These are phyloP conservation scores for Rhododendron molle DNA, from an alignment of 148 eudicot genomes.

Conservation along the genomic window DNA sequence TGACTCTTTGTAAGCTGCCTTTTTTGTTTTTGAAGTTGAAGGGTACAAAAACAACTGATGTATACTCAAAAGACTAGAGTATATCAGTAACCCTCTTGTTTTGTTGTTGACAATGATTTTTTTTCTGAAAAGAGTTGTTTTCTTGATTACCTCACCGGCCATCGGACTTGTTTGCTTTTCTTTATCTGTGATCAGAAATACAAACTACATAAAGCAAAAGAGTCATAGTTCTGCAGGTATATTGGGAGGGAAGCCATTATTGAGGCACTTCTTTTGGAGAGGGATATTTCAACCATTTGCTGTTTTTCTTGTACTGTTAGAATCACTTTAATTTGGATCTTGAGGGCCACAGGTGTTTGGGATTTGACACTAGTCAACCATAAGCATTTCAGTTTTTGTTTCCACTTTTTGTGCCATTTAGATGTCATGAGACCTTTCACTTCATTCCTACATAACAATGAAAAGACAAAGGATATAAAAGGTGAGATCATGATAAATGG, in stretches of 20 bases:
- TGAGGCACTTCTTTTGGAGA: constrained; percentile 7
- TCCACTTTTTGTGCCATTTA: not conserved
- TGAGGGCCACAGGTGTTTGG: not conserved
- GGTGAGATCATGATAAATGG: not conserved
- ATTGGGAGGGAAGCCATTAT: constrained; percentile 17
- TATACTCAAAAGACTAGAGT: constrained; percentile 36
- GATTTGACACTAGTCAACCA: not conserved
- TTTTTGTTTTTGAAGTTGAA: constrained; percentile 20
- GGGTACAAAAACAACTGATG: constrained; percentile 32
- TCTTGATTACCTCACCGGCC: constrained; percentile 38
- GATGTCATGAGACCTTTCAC: not conserved
- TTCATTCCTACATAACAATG: not conserved
- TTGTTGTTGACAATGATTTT: constrained; percentile 29
- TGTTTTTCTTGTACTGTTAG: not conserved
- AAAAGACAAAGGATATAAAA: not conserved
- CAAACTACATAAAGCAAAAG: constrained; percentile 33
- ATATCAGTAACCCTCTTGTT: constrained; percentile 24
- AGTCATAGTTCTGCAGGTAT: constrained; percentile 26
- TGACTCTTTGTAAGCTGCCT: constrained; percentile 23
- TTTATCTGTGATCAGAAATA: constrained; percentile 27
- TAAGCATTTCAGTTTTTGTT: not conserved
- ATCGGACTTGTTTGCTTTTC: constrained; percentile 27
- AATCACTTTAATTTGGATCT: not conserved
- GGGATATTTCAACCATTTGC: constrained; percentile 2
- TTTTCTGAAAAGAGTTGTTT: constrained; percentile 31